Conservation (phyloP, 2,329 filamentous ascomycete genomes). For the Calonectria henricotiae region DNA sequence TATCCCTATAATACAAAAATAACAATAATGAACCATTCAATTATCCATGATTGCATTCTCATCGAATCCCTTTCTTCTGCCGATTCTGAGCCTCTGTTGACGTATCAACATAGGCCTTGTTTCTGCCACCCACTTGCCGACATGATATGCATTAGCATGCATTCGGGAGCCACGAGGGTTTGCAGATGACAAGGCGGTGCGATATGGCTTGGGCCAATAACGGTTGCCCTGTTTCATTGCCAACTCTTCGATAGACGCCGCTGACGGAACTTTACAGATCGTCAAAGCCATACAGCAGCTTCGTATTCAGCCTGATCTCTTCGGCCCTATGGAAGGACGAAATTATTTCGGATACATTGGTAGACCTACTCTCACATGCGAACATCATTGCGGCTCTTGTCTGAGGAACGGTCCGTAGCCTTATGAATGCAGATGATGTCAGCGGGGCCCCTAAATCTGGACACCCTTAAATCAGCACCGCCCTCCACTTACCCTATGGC, state of each 20-base stretch:
- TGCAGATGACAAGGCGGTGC: slow-evolving; percentile 15
- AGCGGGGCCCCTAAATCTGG: slow-evolving; percentile 6
- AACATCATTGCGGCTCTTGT: slow-evolving; percentile 12
- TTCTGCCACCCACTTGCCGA: slow-evolving; percentile 3
- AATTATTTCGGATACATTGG: not conserved
- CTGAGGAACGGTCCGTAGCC: not conserved
- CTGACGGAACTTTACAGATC: not conserved
- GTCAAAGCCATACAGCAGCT: not conserved
- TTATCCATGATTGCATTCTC: not conserved
- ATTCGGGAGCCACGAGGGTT: slow-evolving; percentile 2
- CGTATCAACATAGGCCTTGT: not conserved
- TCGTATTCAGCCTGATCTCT: not conserved
- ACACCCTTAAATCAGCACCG: not conserved
- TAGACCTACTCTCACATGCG: slow-evolving; percentile 13
- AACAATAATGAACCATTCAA: not conserved
- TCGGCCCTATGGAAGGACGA: not conserved
- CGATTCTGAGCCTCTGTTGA: not conserved
- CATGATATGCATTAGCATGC: slow-evolving; percentile 3
- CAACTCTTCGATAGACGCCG: not conserved
- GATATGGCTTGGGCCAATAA: slow-evolving; percentile 19
- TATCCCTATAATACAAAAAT: not conserved
- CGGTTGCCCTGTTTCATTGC: slow-evolving; percentile 9
- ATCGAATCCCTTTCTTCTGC: not conserved
- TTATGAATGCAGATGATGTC: slow-evolving; percentile 21
- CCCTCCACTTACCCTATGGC: slow-evolving; percentile 11